A percentile compares a stretch with the other conserved stretches of the same genome.
Conservation (phyloP, 345 rosid species). For the Corchorus olitorius region DNA sequence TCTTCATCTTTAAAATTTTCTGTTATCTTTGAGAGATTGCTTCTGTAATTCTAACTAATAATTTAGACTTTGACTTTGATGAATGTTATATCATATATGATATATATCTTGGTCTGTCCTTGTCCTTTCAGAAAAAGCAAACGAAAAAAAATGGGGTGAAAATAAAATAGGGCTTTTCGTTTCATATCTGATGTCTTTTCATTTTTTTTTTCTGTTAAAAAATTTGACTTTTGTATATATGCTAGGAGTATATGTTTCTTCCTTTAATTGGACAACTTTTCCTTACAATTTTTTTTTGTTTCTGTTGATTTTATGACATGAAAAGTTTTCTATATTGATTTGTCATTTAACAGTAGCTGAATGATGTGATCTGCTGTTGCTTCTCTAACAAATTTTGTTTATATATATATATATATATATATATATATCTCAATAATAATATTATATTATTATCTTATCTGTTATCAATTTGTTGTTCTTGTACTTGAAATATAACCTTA, state of each 20-base stretch:
- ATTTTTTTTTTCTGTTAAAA: neutral
- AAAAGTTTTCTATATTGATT: neutral
- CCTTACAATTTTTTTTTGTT: neutral
- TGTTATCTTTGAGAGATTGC: neutral
- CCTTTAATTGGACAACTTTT: neutral
- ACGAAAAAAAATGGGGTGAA: neutral
- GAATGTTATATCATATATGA: neutral
- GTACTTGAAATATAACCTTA: too few relatives aligned
- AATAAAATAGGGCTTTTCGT: neutral
- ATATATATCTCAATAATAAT: neutral
- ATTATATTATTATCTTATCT: neutral
- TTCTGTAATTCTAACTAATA: neutral
- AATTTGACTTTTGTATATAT: neutral
- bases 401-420: neutral
- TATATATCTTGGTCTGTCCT: neutral
- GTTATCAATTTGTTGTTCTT: too few relatives aligned
- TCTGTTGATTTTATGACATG: neutral
- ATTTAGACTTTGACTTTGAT: neutral
- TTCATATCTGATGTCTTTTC: neutral
- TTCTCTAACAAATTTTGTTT: neutral
- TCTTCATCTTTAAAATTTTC: slow-evolving; percentile 8
- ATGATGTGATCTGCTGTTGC: neutral
- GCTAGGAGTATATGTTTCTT: neutral
- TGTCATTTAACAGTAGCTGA: neutral
- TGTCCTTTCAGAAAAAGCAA: neutral